Percentiles rank a stretch among this genome's conserved stretches.
Conservation (phyloP, 106 monocot species). For the Phalaenopsis equestris region DNA sequence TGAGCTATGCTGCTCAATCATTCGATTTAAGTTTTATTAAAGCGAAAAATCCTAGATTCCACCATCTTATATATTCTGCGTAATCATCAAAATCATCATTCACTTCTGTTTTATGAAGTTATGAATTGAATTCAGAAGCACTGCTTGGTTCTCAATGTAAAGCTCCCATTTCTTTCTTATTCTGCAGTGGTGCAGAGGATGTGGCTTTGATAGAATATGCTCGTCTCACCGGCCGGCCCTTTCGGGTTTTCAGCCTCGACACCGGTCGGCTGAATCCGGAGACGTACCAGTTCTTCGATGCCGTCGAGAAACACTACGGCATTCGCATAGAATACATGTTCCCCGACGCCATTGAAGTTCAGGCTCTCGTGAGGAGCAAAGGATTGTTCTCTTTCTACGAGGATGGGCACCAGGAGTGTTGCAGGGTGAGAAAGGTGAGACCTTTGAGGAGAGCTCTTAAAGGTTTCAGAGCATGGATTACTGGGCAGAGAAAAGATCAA, state of each 20-base stretch:
- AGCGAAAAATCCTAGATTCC: no score
- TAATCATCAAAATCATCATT: no score
- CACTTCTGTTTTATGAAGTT: no score
- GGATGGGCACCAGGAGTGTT: slow-evolving; percentile 97
- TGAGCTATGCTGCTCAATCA: background rate
- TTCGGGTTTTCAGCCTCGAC: slow-evolving; percentile 95
- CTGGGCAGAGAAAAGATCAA: slow-evolving; percentile 92
- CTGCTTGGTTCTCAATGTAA: background rate
- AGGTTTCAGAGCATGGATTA: slow-evolving; percentile 92
- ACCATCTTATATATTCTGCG: no score
- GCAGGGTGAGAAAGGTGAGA: slow-evolving; percentile 81
- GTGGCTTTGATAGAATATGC: slow-evolving; percentile 92
- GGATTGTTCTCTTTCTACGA: slow-evolving; percentile 97
- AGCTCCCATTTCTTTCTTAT: background rate
- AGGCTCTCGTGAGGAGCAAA: slow-evolving; percentile 75
- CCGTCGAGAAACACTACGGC: slow-evolving; percentile 76
- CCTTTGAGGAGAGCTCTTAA: slow-evolving; percentile 74
- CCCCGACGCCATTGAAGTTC: slow-evolving; percentile 83
- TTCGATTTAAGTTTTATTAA: background rate
- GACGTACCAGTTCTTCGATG: slow-evolving; percentile 74
- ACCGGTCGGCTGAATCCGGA: slow-evolving; percentile 89
- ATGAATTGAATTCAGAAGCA: background rate
- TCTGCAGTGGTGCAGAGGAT: slow-evolving; percentile 90
- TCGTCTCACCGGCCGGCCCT: slow-evolving; percentile 66
- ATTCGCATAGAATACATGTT: slow-evolving; percentile 95